Evolutionary conservation across 2,329 filamentous ascomycete genomes (phyloP), one percentile per base, ranked within the genome.

Genomic region (Coniochaeta hoffmannii): DNA sequence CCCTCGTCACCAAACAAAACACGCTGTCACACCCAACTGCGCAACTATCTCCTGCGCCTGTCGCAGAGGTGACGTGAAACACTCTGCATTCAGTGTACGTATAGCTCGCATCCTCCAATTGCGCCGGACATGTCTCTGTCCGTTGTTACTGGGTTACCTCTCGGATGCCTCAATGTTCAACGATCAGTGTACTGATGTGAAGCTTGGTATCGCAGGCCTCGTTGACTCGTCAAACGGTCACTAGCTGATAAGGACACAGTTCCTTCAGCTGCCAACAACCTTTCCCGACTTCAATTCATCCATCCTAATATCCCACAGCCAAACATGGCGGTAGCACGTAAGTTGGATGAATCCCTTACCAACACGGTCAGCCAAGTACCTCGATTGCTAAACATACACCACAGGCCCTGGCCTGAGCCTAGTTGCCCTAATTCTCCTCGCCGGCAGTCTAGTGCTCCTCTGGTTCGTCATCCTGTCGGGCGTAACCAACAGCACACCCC

Each of bases 381-480:
- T n/a, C n/a, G n/a, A n/a, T n/a, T n/a, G n/a, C n/a, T n/a, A n/a
- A n/a, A n/a, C n/a, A n/a, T n/a, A n/a, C 8, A 30, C 15, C 35
- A 44, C 58, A 78, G 75, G 75, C 63, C 68, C 70, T 26, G 61
- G 67, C 52, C 61, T 78, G 41, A 73, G 74, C 64, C 61, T 76
- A 35, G 64, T 65, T 44, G 76, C 71, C 67, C 66, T 80, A 56
- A 36, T 80, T 61, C 72, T 84, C 62, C 71, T 82, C 61, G 76
- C 70, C 58, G 71, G 68, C 51, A 77, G 80, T 32, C 71, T 81
- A 44, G 71, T 82, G 31, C 68, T 84, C 63, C 73, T 83, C 53
- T 79, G 78, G 69, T 83, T 85, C 73, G 69, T 83, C 61, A 77
- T 86, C 64, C 76, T 87, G 36, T 73, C 77, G 17, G 82, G 76